Percentiles rank a stretch among this genome's conserved stretches.
Evolutionary conservation across 2,329 filamentous ascomycete species (phyloP).

Genomic region (Exophiala xenobiotica): DNA sequence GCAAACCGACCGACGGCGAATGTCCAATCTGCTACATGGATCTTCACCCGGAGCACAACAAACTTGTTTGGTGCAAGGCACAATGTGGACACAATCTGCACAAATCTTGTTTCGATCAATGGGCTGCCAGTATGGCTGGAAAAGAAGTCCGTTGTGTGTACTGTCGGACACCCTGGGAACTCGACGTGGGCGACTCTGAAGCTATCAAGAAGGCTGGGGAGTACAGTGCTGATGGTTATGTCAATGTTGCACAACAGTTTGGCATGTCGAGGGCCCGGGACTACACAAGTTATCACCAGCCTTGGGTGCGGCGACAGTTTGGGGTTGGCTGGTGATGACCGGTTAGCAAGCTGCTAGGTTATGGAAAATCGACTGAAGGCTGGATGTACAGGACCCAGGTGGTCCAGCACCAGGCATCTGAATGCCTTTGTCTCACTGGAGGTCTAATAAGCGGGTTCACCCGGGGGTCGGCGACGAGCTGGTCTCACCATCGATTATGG

Average conservation of each 20-base stretch:
- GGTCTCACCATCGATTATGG: too few species aligned
- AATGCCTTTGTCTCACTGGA: too few species aligned
- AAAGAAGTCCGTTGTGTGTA: constrained; percentile 45
- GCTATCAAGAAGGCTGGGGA: constrained; percentile 34
- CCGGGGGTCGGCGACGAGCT: too few species aligned
- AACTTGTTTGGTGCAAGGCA: constrained; percentile 58
- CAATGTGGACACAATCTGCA: constrained; percentile 65
- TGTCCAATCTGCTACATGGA: constrained; percentile 64
- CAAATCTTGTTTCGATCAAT: constrained; percentile 56
- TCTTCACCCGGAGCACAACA: constrained; percentile 46
- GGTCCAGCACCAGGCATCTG: too few species aligned
- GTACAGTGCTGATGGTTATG: constrained; percentile 42
- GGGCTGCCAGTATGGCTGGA: constrained; percentile 42
- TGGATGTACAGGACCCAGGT: too few species aligned
- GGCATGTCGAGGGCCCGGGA: constrained; percentile 41
- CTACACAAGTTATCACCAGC: constrained; percentile 43
- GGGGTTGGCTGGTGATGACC: too few species aligned
- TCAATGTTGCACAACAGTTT: constrained; percentile 46
- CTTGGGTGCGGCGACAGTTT: constrained; percentile 35
- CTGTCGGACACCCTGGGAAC: constrained; percentile 46
- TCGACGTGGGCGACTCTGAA: constrained; percentile 34
- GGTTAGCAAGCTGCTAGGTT: too few species aligned
- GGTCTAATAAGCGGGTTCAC: too few species aligned
- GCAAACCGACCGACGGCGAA: constrained; percentile 61
- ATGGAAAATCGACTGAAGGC: too few species aligned